Percentiles rank a stretch among this genome's conserved stretches.
phyloP scores from a whole-genome alignment of 2,329 filamentous ascomycete genomes.

The Penicillium sclerotigenum region DNA sequence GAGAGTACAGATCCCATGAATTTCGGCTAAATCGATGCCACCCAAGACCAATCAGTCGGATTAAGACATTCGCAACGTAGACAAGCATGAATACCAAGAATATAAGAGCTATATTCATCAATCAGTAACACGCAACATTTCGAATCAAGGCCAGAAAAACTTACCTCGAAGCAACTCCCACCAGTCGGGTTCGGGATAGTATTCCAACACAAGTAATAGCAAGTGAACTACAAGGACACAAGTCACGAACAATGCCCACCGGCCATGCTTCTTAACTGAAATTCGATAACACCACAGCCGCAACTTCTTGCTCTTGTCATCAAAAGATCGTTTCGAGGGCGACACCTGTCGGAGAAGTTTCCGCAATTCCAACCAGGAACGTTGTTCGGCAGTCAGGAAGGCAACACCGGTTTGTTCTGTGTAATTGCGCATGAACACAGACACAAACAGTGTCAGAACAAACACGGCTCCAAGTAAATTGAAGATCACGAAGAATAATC shows the following conservation, averaged over 20 bases:
- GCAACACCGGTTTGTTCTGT: slow-evolving; percentile 97
- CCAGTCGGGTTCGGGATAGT: slow-evolving; percentile 66
- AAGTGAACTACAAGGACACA: slow-evolving; percentile 76
- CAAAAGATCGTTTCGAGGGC: slow-evolving; percentile 86
- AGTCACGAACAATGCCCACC: slow-evolving; percentile 84
- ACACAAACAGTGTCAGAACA: slow-evolving; percentile 94
- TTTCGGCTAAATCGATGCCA: slow-evolving; percentile 90
- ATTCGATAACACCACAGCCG: slow-evolving; percentile 93
- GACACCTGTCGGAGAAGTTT: slow-evolving; percentile 91
- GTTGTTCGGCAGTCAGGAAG: slow-evolving; percentile 90
- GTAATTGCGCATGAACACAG: slow-evolving; percentile 99
- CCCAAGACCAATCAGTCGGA: slow-evolving; percentile 82
- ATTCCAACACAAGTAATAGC: slow-evolving; percentile 79
- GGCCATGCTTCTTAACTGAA: slow-evolving; percentile 88
- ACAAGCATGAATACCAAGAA: slow-evolving; percentile 80
- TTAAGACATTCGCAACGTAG: slow-evolving; percentile 76
- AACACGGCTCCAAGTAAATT: slow-evolving; percentile 96
- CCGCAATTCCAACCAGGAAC: slow-evolving; percentile 91
- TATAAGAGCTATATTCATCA: slow-evolving; percentile 54
- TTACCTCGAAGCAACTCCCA: slow-evolving; percentile 67
- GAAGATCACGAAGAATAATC: slow-evolving; percentile 92
- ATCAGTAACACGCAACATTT: slow-evolving; percentile 21
- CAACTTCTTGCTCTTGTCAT: slow-evolving; percentile 71
- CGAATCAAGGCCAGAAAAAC: slow-evolving; percentile 6
- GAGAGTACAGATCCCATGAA: slow-evolving; percentile 90